Base-by-base conservation (phyloP, 345 rosid genomes). In the Geranium brycei region DNA sequence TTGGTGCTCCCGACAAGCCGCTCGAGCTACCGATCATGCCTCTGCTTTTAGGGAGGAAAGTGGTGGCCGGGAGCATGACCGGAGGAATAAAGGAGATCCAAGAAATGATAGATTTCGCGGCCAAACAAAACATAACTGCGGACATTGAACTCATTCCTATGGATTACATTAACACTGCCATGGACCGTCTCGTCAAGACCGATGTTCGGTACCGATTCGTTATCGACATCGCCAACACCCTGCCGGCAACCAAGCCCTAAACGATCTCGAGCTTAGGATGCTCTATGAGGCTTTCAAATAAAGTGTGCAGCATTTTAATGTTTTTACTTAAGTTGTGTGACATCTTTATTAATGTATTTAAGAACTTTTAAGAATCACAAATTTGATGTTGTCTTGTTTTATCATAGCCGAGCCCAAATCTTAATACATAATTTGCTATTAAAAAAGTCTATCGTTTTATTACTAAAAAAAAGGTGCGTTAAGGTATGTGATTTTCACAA, bases 1-100 rank as follows among this genome's bases (percentile, higher is more conserved):
- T 80, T 17, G 82, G 84, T 19, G 84, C 72, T 2, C 84, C 82
- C 0, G 68, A 72, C 17, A 67, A 57, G 68, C 80, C 82, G 5
- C 64, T 76, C 4, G 79, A 82, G 63, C 65, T 80, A 60, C 70
- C 77, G 4, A 61, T 76, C 18, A 68, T 78, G 15, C 79, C 84
- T 14, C 17, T 80, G 35, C 66, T 80, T 19, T 51, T 60, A 51
- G 80, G 71, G 3, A 69, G 78, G 38, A 76, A 69, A 61, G 14
- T 64, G 0, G 64, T 76, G 5, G 64, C 41, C 0, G 78, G 73
- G 3, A 71, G 76, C 0, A 1, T 17, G 0, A 67, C 58, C 0
- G 80, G 76, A 17, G 80, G 64, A 17, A 64, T 73, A 62, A 71
- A 76, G 58, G 83, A 76, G 72, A 76, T 76, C 0, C 80, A 71